Base-by-base conservation (phyloP, 306 rosid genomes). In the Cyclanthera cordifolia region DNA sequence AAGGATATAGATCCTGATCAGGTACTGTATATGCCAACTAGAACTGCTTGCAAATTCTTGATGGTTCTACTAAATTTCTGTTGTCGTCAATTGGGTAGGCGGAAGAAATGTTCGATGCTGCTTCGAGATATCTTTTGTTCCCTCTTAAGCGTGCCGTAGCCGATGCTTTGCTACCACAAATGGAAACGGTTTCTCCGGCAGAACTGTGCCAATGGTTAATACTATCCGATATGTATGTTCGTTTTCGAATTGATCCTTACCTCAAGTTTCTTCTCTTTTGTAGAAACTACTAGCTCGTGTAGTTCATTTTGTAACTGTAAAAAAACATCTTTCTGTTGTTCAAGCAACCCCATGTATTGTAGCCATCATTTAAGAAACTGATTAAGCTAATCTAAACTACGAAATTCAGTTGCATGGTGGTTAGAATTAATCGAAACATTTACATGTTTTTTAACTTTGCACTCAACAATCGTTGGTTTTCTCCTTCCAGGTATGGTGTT, bases 101-200 rank as follows among this genome's bases (percentile, higher is more conserved):
- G 9, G 96, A 85, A 79, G 96, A 89, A 87, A 83, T 89, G 80
- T 87, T 87, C 53, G 96, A 89, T 82, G 92, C 86, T 72, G 96
- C 96, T 79, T 84, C 96, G 16, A 84, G 98, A 87, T 92, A 89
- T 73, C 74, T 92, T 70, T 32, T 92, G 71, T 92, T 92, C 82
- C 93, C 98, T 76, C 93, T 89, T 17, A 92, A 87, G 85, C 93
- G 96, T 27, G 96, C 88, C 0, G 98, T 87, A 32, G 98, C 95
- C 58, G 96, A 92, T 80, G 98, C 75, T 37, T 73, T 89, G 67
- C 74, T 89, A 78, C 93, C 89, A 4, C 98, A 87, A 83, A 73
- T 92, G 83, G 89, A 89, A 84, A 74, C 79, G 68, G 90, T 69
- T 60, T 82, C 95, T 61, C 98, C 95, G 15, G 95, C 80, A 61